Conservation (phyloP, 1,284 basidiomycete genomes). For the Austroboletus rostrupii region DNA sequence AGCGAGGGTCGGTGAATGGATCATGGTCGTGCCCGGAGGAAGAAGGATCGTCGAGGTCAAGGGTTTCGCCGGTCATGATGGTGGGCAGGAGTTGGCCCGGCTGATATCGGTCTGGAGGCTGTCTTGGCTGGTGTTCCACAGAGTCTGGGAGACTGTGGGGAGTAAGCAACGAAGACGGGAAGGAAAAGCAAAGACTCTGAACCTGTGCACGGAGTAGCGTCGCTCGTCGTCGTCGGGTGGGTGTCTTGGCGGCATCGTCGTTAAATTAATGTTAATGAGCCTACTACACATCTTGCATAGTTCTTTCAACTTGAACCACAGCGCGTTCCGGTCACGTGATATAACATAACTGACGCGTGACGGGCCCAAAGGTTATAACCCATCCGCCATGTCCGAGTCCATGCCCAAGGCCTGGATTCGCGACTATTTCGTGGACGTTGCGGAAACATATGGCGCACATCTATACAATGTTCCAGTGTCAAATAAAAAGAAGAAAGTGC, state of each 20-base stretch:
- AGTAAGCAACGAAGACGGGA: not conserved
- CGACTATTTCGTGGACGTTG: slow-evolving; percentile 45
- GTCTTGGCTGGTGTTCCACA: slow-evolving; percentile 10
- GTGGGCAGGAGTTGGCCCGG: slow-evolving; percentile 33
- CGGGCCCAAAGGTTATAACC: slow-evolving; percentile 2
- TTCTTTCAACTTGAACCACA: not conserved
- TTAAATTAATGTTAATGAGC: too few species aligned
- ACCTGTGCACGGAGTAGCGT: slow-evolving; percentile 8
- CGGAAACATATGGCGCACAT: slow-evolving; percentile 46
- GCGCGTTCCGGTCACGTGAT: slow-evolving; percentile 26
- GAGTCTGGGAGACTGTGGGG: slow-evolving; percentile 8
- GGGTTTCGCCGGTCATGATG: slow-evolving; percentile 35
- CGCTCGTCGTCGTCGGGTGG: slow-evolving; percentile 6
- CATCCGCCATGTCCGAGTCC: slow-evolving; percentile 27
- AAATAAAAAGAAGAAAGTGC: slow-evolving; percentile 43
- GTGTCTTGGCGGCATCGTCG: slow-evolving; percentile 22
- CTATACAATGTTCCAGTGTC: slow-evolving; percentile 32
- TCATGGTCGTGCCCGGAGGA: slow-evolving; percentile 21
- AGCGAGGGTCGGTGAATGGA: slow-evolving; percentile 25
- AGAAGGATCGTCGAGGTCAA: slow-evolving; percentile 30
- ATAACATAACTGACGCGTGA: slow-evolving; percentile 17
- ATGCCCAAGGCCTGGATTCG: slow-evolving; percentile 49
- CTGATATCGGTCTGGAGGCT: slow-evolving; percentile 30
- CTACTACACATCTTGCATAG: not conserved
- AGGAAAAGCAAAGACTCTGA: not conserved